phyloP scores from a whole-genome alignment of 345 rosid genomes.

The Pseudoturritis turrita region DNA sequence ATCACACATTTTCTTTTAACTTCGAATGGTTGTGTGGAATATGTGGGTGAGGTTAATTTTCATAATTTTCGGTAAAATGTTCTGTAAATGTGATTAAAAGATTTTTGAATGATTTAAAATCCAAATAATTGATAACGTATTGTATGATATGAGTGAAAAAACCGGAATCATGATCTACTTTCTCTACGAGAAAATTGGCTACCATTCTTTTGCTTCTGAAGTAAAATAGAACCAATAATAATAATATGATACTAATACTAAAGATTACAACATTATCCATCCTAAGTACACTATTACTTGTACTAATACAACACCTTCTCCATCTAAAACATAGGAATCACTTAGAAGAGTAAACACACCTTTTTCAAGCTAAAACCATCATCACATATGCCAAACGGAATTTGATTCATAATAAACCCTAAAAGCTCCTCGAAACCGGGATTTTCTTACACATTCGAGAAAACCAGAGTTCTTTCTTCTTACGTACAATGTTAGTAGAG shows the following conservation, averaged over 20 bases:
- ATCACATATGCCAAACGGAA: constrained; percentile 20
- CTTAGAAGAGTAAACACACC: constrained; percentile 21
- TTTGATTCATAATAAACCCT: constrained; percentile 19
- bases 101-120: neutral
- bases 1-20: neutral
- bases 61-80: too few species aligned
- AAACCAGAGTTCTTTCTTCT: constrained; percentile 13
- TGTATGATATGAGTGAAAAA: too few species aligned
- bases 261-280: constrained; percentile 22
- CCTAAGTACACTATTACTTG: constrained; percentile 20
- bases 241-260: constrained; percentile 24
- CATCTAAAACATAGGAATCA: constrained; percentile 28
- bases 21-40: neutral
- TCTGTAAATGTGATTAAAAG: neutral
- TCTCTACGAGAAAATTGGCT: neutral
- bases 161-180: too few species aligned
- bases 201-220: neutral
- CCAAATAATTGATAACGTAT: neutral
- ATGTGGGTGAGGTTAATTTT: too few species aligned
- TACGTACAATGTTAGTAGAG: constrained; percentile 25
- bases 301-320: constrained; percentile 14
- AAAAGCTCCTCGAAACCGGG: constrained; percentile 10
- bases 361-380: constrained; percentile 14
- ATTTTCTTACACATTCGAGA: constrained; percentile 18
- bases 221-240: constrained; percentile 9